Conservation (phyloP, 257 asterid species). For the Striga asiatica region DNA sequence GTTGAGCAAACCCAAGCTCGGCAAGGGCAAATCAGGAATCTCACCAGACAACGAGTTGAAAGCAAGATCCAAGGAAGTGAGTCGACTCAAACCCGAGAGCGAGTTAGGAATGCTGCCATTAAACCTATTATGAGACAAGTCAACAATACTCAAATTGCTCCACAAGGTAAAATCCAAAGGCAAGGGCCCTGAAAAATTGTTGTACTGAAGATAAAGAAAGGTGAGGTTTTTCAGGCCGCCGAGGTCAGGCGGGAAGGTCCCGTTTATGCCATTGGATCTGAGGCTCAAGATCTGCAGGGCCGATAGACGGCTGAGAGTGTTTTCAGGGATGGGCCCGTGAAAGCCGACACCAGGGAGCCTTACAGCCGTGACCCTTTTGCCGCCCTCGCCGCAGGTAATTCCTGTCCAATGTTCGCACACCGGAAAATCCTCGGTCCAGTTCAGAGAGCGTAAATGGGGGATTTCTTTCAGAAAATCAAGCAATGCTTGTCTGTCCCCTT, state of each 20-base stretch:
- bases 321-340: slow-evolving; percentile 60
- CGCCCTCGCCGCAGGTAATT: slow-evolving; percentile 52
- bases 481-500: slow-evolving; percentile 61
- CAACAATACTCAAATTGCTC: slow-evolving; percentile 37
- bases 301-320: slow-evolving; percentile 58
- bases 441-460: slow-evolving; percentile 43
- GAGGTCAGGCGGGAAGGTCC: slow-evolving; percentile 52
- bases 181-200: slow-evolving; percentile 56
- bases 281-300: slow-evolving; percentile 87
- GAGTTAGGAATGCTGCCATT: slow-evolving; percentile 47
- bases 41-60: slow-evolving; percentile 42
- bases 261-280: slow-evolving; percentile 67
- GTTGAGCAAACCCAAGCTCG: slow-evolving; percentile 39
- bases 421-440: slow-evolving; percentile 42
- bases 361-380: slow-evolving; percentile 48
- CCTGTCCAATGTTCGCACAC: slow-evolving; percentile 79
- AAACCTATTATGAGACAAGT: slow-evolving; percentile 51
- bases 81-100: slow-evolving; percentile 37
- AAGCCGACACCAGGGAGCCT: slow-evolving; percentile 81
- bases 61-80: slow-evolving; percentile 45
- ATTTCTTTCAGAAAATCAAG: slow-evolving; percentile 45
- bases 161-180: slow-evolving; percentile 59
- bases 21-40: slow-evolving; percentile 41
- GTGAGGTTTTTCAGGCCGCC: slow-evolving; percentile 46
- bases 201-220: slow-evolving; percentile 62